These are phyloP conservation scores for Stereocaulon alpinum DNA, from an alignment of 495 filamentous ascomycete species.

Conservation along the genomic window DNA sequence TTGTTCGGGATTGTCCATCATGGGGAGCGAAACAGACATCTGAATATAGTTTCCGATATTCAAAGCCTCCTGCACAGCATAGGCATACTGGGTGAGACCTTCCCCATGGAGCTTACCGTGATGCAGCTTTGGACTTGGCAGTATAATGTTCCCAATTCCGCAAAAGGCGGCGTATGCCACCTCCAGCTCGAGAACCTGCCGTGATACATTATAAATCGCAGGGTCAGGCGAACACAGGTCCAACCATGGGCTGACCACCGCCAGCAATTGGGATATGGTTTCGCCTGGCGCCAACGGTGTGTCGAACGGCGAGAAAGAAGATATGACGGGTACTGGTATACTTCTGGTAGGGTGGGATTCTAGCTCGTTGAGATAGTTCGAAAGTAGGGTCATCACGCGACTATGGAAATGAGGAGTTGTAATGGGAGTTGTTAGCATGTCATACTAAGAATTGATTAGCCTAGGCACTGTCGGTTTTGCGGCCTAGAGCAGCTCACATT, in stretches of 20 bases:
- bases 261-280: conserved; percentile 59
- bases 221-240: conserved; percentile 79
- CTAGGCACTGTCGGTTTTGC: conserved; percentile 6
- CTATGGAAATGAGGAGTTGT: conserved; percentile 76
- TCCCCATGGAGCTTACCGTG: conserved; percentile 36
- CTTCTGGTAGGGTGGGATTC: conserved; percentile 30
- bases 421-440: conserved; percentile 82
- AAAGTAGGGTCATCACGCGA: conserved; percentile 55
- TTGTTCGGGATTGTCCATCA: conserved; percentile 50
- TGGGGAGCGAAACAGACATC: conserved; percentile 69
- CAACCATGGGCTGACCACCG: conserved; percentile 76
- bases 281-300: conserved; percentile 64
- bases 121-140: conserved; percentile 60
- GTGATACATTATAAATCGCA: conserved; percentile 67
- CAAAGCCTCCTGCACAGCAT: conserved; percentile 72
- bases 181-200: conserved; percentile 82
- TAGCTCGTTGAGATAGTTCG: conserved; percentile 41
- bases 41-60: conserved; percentile 63
- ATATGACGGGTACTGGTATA: conserved; percentile 45
- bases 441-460: conserved; percentile 53
- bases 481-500: conserved; percentile 29
- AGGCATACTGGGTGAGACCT: conserved; percentile 61
- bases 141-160: conserved; percentile 70
- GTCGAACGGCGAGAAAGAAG: conserved; percentile 61
- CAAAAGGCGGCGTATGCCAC: conserved; percentile 92